phyloP scores from a whole-genome alignment of 2,329 filamentous ascomycete species.

The Helminthosporium solani region DNA sequence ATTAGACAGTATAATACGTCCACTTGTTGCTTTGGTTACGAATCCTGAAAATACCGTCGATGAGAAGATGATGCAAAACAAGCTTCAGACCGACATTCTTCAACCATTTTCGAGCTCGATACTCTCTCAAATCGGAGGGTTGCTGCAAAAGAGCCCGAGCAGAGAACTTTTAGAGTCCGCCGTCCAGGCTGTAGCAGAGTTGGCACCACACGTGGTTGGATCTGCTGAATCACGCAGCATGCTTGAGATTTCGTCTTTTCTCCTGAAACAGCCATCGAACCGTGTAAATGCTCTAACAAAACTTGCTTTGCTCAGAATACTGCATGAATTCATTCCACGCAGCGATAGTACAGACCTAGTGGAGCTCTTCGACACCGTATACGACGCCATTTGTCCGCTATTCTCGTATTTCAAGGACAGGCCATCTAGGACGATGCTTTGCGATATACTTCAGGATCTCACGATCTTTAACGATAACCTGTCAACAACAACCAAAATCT shows the following conservation, averaged over 20 bases:
- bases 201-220: conserved; percentile 52
- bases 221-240: conserved; percentile 68
- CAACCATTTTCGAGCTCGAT: conserved; percentile 68
- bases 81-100: conserved; percentile 48
- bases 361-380: conserved; percentile 65
- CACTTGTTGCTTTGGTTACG: conserved; percentile 23
- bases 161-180: conserved; percentile 77
- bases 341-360: conserved; percentile 58
- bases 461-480: conserved; percentile 64
- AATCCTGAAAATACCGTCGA: conserved; percentile 37
- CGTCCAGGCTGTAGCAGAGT: conserved; percentile 74
- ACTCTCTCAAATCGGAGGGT: conserved; percentile 54
- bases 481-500: conserved; percentile 66
- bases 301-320: conserved; percentile 72
- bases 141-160: conserved; percentile 61
- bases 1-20: conserved; percentile 69
- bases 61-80: conserved; percentile 57
- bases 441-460: conserved; percentile 70
- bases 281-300: conserved; percentile 82
- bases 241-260: conserved; percentile 74
- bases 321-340: conserved; percentile 76
- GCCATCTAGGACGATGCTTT: conserved; percentile 71
- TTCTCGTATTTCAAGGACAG: conserved; percentile 90
- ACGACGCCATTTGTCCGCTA: conserved; percentile 72
- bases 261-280: conserved; percentile 81